Base-by-base conservation (phyloP, 345 rosid genomes). In the Camelina neglecta region DNA sequence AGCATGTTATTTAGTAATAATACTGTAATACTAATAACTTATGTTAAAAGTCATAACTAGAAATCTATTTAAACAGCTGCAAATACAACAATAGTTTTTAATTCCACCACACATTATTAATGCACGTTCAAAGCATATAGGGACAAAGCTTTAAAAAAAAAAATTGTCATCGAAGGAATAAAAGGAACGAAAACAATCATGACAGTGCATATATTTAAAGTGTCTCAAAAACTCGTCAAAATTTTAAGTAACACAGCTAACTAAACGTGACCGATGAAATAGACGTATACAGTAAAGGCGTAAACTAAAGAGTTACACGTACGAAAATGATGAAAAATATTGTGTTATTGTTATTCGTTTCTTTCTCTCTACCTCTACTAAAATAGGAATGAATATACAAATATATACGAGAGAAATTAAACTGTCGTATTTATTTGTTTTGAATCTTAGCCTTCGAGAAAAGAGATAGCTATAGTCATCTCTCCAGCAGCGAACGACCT, bases 71-170 rank as follows among this genome's bases (percentile, higher is more conserved):
- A 55, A 63, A 21, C 2, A 38, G 10, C 20, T 18, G 47, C 13
- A 41, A 59, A 67, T 39, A 75, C 31, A 76, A 36, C 31, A 20
- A 62, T 36, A 11, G 4, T 67, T 50, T 67, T 67, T 29, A 60
- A 60, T 42, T 53, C 51, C 16, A 61, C 12, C 57, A 18, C 48
- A 55, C 80, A 69, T 76, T 69, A 76, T 62, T 23, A 76, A 61
- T 76, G 75, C 80, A 76, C 80, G 80, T 76, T 76, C 75, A 57
- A 62, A 69, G 80, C 80, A 69, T 61, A 76, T 76, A 69, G 80
- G 70, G 80, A 76, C 75, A 76, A 76, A 69, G 41, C 70, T 69
- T 35, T 7, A 0, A 38, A 38, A 38, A 38, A 36, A 36, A 36
- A 35, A 7, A 47, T 26, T 9, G 79, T 31, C 75, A 69, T 76